Evolutionary conservation across 768 basidiomycete genomes (phyloP), one percentile per base, ranked within the genome.

Genomic region (Tephrocybe sp.): DNA sequence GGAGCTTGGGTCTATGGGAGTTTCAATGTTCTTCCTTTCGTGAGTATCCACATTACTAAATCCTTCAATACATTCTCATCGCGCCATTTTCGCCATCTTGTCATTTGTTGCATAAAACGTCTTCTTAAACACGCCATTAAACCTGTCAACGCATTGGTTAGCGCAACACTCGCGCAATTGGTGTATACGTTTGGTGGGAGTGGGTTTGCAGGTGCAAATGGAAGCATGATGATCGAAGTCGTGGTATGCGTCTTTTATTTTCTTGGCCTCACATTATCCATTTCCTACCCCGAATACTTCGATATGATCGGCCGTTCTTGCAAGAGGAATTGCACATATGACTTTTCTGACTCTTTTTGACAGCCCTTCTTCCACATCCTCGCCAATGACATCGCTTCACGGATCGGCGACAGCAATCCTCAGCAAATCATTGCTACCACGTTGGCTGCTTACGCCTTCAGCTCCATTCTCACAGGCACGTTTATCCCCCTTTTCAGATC

Each of bases 181-280:
- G 80, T 87, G 0, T 98, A 92, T 66, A 86, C 89, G 1, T 66
- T 86, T 8, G 95, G 93, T 4, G 96, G 90, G 4, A 93, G 89
- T 57, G 86, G 84, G 19, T 97, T 99, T 65, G 84, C 84, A 8
- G 91, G 90, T 42, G 92, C 87, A 1, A 94, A 92, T 67, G 92
- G 90, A 5, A 92, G 89, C 55, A 93, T 95, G 93, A 97, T 98
- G 93, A 98, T 99, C 53, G 96, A 98, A 69, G 92, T 95, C 9
- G 94, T 98, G 57, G 89, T 92, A 64, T 36, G 86, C 79, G 2
- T 42, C 9, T 3, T 25, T 30, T 11, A 8, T 16, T 7, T 6
- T 37, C 4, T 37, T n/a, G n/a, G n/a, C n/a, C n/a, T n/a, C n/a
- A n/a, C n/a, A n/a, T 44, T 24, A 13, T 27, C 24, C 34, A 18